Percentiles rank a stretch among this genome's conserved stretches.
These are phyloP conservation scores for Boletellus dicymbophilus DNA, from an alignment of 1,284 basidiomycete genomes.

Conservation along the genomic window DNA sequence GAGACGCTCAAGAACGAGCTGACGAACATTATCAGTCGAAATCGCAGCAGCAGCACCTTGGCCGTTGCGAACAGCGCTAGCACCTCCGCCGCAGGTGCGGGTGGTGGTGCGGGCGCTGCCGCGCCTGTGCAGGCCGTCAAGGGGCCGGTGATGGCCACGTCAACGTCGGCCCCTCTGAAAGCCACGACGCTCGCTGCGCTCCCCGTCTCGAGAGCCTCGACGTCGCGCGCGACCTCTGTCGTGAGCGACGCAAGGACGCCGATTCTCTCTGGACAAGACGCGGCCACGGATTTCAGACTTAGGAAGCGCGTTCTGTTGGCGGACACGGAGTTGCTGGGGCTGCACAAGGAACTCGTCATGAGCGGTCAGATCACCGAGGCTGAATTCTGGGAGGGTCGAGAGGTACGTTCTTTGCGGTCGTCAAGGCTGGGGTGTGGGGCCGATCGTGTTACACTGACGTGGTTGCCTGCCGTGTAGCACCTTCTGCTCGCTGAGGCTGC, in stretches of 20 bases:
- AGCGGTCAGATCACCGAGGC: slow-evolving; percentile 83
- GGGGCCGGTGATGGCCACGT: slow-evolving; percentile 22
- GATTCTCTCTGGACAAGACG: slow-evolving; percentile 57
- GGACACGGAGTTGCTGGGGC: slow-evolving; percentile 70
- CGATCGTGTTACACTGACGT: too few relatives aligned
- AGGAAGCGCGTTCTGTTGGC: slow-evolving; percentile 80
- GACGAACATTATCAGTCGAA: slow-evolving; percentile 71
- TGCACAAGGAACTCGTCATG: slow-evolving; percentile 88
- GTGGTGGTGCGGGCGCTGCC: too few relatives aligned
- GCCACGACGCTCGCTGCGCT: slow-evolving; percentile 26
- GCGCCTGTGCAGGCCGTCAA: slow-evolving; percentile 32
- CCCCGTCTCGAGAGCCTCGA: slow-evolving; percentile 38
- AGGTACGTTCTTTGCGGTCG: slow-evolving; percentile 48
- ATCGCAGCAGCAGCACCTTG: slow-evolving; percentile 43
- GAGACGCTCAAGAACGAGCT: slow-evolving; percentile 80
- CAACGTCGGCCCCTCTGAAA: slow-evolving; percentile 29
- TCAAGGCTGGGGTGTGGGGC: too few relatives aligned
- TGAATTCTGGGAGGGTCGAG: slow-evolving; percentile 95
- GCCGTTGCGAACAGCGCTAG: slow-evolving; percentile 13
- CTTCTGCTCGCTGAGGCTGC: slow-evolving; percentile 72
- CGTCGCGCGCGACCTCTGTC: slow-evolving; percentile 62
- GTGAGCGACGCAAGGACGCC: slow-evolving; percentile 57
- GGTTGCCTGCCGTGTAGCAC: slow-evolving; percentile 59
- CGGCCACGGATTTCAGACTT: slow-evolving; percentile 66
- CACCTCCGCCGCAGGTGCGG: slow-evolving; percentile 4